phyloP scores from a whole-genome alignment of 768 basidiomycete genomes.

The Agaricus sinodeliciosus region DNA sequence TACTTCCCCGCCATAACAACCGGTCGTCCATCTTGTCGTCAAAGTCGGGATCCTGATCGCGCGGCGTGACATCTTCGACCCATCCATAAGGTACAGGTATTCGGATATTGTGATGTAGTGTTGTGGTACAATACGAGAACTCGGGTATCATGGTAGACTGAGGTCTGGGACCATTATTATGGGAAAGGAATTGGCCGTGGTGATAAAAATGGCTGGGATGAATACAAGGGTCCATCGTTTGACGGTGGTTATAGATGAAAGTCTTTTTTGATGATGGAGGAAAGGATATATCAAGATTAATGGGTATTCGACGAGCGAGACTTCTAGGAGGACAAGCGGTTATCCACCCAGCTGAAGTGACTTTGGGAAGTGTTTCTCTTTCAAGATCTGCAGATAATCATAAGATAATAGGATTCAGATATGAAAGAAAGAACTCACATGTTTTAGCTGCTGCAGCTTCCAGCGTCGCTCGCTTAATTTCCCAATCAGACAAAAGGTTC shows the following conservation, averaged over 20 bases:
- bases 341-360: conserved; percentile 27
- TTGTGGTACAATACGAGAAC: conserved; percentile 45
- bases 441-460: conserved; percentile 21
- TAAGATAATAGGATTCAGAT: not conserved
- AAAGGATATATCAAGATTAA: conserved; percentile 29
- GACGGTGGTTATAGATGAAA: conserved; percentile 43
- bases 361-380: conserved; percentile 25
- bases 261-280: conserved; percentile 27
- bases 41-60: conserved; percentile 54
- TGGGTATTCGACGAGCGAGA: conserved; percentile 26
- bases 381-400: conserved; percentile 18
- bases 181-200: conserved; percentile 48
- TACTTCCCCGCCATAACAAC: conserved; percentile 68
- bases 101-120: conserved; percentile 50
- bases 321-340: conserved; percentile 34
- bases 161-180: conserved; percentile 39
- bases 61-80: conserved; percentile 33
- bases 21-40: conserved; percentile 55
- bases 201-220: conserved; percentile 37
- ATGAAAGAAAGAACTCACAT: conserved; percentile 16
- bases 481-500: conserved; percentile 29
- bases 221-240: conserved; percentile 44
- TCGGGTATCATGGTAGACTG: conserved; percentile 37
- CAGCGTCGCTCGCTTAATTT: conserved; percentile 21
- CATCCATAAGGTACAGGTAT: conserved; percentile 42